phyloP scores from a whole-genome alignment of 208 protist species.

The Acanthamoeba healyi region DNA sequence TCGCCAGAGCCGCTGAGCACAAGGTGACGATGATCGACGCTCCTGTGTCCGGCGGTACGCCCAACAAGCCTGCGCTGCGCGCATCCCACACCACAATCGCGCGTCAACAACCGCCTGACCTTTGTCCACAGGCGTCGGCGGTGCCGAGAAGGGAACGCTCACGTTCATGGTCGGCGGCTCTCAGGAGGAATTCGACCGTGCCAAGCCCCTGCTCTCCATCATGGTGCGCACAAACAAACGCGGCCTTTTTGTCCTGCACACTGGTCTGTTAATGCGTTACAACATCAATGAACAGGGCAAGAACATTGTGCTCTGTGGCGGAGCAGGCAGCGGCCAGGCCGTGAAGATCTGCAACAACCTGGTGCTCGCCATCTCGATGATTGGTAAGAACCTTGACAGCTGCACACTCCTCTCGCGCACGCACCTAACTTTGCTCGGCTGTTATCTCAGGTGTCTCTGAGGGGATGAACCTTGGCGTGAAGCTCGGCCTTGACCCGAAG shows the following conservation, averaged over 20 bases:
- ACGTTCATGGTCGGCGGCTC: constrained; percentile 94
- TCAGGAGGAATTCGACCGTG: constrained; percentile 81
- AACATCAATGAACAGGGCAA: constrained; percentile 85
- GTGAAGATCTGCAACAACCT: constrained; percentile 94
- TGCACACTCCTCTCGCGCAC: neutral
- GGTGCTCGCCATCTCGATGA: constrained; percentile 91
- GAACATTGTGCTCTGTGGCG: constrained; percentile 92
- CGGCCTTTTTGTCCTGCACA: neutral
- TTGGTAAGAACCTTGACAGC: constrained; percentile 48
- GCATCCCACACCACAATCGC: too few species aligned
- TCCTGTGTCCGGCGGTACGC: constrained; percentile 91
- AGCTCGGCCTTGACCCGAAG: constrained; percentile 92
- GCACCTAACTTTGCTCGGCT: neutral
- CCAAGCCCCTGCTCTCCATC: constrained; percentile 81
- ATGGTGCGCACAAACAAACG: constrained; percentile 87
- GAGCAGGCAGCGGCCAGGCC: constrained; percentile 86
- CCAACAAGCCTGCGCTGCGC: too few species aligned
- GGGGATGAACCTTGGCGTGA: constrained; percentile 90
- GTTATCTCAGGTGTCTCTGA: constrained; percentile 84
- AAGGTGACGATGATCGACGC: constrained; percentile 89
- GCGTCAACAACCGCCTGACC: neutral
- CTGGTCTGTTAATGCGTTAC: neutral
- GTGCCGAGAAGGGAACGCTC: constrained; percentile 90
- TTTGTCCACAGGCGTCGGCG: constrained; percentile 85
- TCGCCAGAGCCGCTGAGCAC: constrained; percentile 51